A percentile compares a stretch with the other conserved stretches of the same genome.
Conservation (phyloP, 129 eudicot species). For the Saposhnikovia divaricata region DNA sequence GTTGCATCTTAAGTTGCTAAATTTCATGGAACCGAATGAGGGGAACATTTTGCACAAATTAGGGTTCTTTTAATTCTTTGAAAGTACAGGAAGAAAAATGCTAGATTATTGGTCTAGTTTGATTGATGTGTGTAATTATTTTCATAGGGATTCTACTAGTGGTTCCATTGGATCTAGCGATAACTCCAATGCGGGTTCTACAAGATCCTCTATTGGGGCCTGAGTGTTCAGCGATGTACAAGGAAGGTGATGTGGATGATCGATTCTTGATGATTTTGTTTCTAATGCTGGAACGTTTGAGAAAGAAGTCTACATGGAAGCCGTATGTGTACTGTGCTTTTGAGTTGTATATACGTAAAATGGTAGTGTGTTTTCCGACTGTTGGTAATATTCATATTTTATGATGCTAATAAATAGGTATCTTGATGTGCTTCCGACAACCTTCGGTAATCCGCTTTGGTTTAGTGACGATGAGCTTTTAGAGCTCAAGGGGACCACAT, state of each 20-base stretch:
- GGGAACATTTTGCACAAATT: not conserved
- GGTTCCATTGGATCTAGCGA: slow-evolving; percentile 87
- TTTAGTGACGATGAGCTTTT: slow-evolving; percentile 62
- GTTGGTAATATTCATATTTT: not conserved
- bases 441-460: slow-evolving; percentile 88
- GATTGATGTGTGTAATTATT: slow-evolving; percentile 2
- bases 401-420: slow-evolving; percentile 31
- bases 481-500: slow-evolving; percentile 81
- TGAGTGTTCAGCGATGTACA: slow-evolving; percentile 64
- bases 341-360: not conserved
- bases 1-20: not conserved
- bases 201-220: slow-evolving; percentile 95
- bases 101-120: not conserved
- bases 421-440: slow-evolving; percentile 78
- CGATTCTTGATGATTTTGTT: slow-evolving; percentile 71
- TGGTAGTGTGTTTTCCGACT: not conserved
- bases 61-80: not conserved
- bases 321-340: slow-evolving; percentile 49
- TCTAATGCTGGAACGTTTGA: slow-evolving; percentile 64
- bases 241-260: slow-evolving; percentile 92
- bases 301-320: slow-evolving; percentile 89
- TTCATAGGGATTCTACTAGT: slow-evolving; percentile 57
- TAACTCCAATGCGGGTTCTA: slow-evolving; percentile 94
- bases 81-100: not conserved
- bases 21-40: not conserved